Evolutionary conservation across 108 stramenopile species (phyloP), one percentile per base, ranked within the genome.

Genomic region (Cylindrotheca closterium): DNA sequence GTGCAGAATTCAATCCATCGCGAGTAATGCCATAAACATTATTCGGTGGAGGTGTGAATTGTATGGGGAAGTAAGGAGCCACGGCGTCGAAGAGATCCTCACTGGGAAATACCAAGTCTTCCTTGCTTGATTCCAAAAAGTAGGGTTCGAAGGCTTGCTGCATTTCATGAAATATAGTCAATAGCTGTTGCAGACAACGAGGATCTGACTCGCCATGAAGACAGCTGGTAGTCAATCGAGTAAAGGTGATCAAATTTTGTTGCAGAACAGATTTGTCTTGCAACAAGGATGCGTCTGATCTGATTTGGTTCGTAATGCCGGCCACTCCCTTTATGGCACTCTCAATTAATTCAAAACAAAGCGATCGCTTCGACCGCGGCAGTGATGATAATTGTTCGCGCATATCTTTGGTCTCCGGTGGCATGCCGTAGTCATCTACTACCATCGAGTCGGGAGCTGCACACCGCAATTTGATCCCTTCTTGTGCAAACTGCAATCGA

Each of bases 151-250:
- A 63, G n/a, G 48, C 55, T 29, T 18, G 47, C 67, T 89, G 93
- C 46, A 81, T 55, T n/a, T 62, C 47, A 58, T 87, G 65, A 42
- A 94, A 55, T 47, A 94, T 55, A 10, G 68, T 52, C 21, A 94
- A 72, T 18, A 94, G 59, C 56, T 94, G 93, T 68, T 82, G 53
- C 4, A 94, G 60, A 61, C 93, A 94, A 24, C 93, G 86, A 31
- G 93, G 93, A 79, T 94, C 93, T 1, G 93, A 91, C 57, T 94
- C 93, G 7, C 89, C 93, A 31, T 84, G 80, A n/a, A 94, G 60
- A 63, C 93, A 94, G n/a, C 68, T 73, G 25, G 84, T 57, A 23
- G 75, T 50, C 47, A 91, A 82, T 15, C 60, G 65, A 2, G 74
- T 77, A 62, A 88, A 93, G 30, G 61, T 49, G 24, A 66, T 30